These are phyloP conservation scores for Pythium scleroteichum DNA, from an alignment of 352 stramenopile genomes.

Conservation along the genomic window DNA sequence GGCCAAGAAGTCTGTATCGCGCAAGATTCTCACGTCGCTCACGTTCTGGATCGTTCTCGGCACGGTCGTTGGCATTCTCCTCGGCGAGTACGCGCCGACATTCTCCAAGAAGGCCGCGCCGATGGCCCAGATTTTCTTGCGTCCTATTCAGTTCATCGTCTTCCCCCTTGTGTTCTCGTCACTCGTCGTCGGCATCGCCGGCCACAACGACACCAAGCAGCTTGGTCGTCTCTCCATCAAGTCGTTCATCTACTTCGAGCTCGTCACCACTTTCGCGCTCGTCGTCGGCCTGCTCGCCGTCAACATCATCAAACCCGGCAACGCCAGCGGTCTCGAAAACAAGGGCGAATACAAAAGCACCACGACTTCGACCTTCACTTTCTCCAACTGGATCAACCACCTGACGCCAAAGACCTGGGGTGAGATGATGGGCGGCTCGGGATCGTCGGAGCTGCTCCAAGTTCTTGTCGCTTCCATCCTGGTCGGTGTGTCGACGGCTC, in stretches of 20 bases:
- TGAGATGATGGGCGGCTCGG: constrained; percentile 63
- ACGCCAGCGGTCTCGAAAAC: constrained; percentile 34
- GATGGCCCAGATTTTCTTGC: constrained; percentile 60
- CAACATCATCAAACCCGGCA: constrained; percentile 57
- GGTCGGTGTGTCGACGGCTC: constrained; percentile 38
- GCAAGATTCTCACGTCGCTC: constrained; percentile 48
- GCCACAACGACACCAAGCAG: constrained; percentile 58
- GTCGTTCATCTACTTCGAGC: constrained; percentile 67
- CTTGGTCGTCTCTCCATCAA: constrained; percentile 54
- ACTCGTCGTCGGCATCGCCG: constrained; percentile 55
- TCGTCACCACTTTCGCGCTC: constrained; percentile 50
- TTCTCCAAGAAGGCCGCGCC: constrained; percentile 54
- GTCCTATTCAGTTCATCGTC: constrained; percentile 66
- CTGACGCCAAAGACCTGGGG: constrained; percentile 69
- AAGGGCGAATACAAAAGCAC: constrained; percentile 35
- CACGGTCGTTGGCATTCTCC: constrained; percentile 45
- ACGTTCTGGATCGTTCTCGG: constrained; percentile 61
- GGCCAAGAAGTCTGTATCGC: constrained; percentile 34
- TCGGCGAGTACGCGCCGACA: constrained; percentile 44
- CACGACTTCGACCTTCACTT: constrained; percentile 34
- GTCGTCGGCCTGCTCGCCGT: constrained; percentile 49
- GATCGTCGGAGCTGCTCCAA: constrained; percentile 58
- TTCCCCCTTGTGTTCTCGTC: constrained; percentile 70
- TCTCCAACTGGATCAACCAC: constrained; percentile 58
- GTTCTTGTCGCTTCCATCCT: constrained; percentile 54